Percentiles rank a stretch among this genome's conserved stretches.
These are phyloP conservation scores for Cyberlindnera bimundalis DNA, from an alignment of 805 yeast genomes.

Conservation along the genomic window DNA sequence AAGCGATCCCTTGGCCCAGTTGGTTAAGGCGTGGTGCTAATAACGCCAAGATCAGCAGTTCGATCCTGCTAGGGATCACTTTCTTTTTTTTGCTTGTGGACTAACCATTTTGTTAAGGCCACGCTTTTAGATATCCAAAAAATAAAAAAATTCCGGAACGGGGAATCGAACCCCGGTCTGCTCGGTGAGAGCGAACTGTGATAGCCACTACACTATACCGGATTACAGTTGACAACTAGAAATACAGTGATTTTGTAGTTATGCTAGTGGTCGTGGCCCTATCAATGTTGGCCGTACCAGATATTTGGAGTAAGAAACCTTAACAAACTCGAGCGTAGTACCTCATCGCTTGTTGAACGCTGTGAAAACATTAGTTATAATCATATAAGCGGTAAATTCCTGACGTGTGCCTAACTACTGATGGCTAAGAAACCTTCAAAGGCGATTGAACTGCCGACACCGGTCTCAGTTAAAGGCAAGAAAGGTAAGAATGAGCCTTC, in stretches of 20 bases:
- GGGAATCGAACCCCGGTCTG: conserved; percentile 35
- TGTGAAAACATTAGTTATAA: too few relatives aligned
- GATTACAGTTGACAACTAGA: conserved; percentile 14
- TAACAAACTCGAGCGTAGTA: too few relatives aligned
- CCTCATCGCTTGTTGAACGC: too few relatives aligned
- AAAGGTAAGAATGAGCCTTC: conserved; percentile 12
- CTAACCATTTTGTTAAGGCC: not conserved
- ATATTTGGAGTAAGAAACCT: too few relatives aligned
- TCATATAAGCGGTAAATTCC: too few relatives aligned
- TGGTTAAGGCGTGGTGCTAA: conserved; percentile 60
- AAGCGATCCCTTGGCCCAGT: conserved; percentile 51
- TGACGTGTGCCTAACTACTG: too few relatives aligned
- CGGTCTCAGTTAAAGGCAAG: conserved; percentile 13
- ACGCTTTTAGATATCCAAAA: too few relatives aligned
- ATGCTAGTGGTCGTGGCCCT: too few relatives aligned
- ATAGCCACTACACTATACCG: conserved; percentile 33
- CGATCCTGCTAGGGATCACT: conserved; percentile 82
- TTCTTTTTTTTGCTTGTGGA: conserved; percentile 7
- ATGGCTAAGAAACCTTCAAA: conserved; percentile 19
- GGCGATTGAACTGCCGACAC: conserved; percentile 11
- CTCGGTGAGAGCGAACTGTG: conserved; percentile 34
- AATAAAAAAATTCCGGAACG: conserved; percentile 30
- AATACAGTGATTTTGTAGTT: too few relatives aligned
- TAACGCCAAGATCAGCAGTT: conserved; percentile 68
- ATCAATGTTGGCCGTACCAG: too few relatives aligned